Base-by-base conservation (phyloP, 176 grass and related monocot species). In the Triticum dicoccoides region DNA sequence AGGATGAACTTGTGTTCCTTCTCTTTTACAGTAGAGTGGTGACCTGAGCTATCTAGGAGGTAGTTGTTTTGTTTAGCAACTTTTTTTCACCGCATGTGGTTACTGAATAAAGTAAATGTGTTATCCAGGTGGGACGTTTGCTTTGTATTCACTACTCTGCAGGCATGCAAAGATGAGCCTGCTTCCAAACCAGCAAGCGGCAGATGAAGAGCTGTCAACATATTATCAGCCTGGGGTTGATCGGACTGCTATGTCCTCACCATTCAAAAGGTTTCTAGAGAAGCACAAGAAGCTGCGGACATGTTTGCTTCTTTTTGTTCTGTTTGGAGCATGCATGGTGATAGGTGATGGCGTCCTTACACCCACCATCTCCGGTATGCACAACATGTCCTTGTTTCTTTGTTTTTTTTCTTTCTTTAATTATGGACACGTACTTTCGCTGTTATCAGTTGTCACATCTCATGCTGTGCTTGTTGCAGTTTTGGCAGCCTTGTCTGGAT, bases 131-230 rank as follows among this genome's bases (percentile, higher is more conserved):
- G 92, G 89, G 49, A 65, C 87, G 6, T 89, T 94, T 92, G 89
- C 92, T 80, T 58, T 94, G 82, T 94, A 94, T 85, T 91, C 92
- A 38, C 87, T 94, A 32, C 92, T 94, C 38, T 94, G 92, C 82
- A 91, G 87, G 20, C 87, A 94, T 88, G 92, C 87, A 67, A 94
- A 91, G 54, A 79, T 94, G 82, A 86, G 89, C 85, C 75, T 94
- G 81, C 89, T 94, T 84, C 92, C 92, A 58, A 94, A 94, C 75
- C 89, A 94, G 78, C 92, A 91, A 83, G 87, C 89, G 3, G 92
- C 89, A 83, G 89, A 94, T 52, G 92, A 94, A 89, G 92, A 94
- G 52, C 67, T 94, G 29, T 87, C 92, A 12, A 89, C 89, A 14
- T 94, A 94, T 35, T 91, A 89, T 80, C 80, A 87, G 52, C 87